Conservation (phyloP, 140 eudicot genomes). For the Erigeron philadelphicus region DNA sequence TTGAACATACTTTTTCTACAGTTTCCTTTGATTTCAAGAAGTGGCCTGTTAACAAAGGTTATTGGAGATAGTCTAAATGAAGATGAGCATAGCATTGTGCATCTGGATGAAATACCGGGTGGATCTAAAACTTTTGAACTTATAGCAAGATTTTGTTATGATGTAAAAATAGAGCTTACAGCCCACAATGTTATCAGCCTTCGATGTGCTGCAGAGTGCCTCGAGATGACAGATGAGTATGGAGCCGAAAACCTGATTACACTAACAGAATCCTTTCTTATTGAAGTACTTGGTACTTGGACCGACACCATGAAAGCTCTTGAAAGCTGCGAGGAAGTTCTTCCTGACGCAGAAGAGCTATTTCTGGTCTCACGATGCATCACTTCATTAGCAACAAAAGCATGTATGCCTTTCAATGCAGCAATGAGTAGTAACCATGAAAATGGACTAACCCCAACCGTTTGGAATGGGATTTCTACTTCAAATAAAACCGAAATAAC, state of each 20-base stretch:
- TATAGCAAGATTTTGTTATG: slow-evolving; percentile 69
- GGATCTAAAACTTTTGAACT: slow-evolving; percentile 80
- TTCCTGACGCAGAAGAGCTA: slow-evolving; percentile 59
- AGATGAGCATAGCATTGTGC: slow-evolving; percentile 44
- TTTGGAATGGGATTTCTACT: slow-evolving; percentile 63
- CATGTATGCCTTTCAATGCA: slow-evolving; percentile 52
- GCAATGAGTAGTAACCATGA: slow-evolving; percentile 23
- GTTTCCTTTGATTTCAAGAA: slow-evolving; percentile 82
- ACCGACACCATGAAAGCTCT: slow-evolving; percentile 68
- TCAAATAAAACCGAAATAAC: slow-evolving; percentile 25
- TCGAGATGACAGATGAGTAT: slow-evolving; percentile 73
- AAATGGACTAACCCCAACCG: slow-evolving; percentile 17
- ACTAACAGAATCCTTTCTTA: slow-evolving; percentile 55
- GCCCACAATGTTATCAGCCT: slow-evolving; percentile 60
- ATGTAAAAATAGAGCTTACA: slow-evolving; percentile 61
- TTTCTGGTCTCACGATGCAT: slow-evolving; percentile 65
- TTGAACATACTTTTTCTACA: slow-evolving; percentile 27
- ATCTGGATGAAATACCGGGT: slow-evolving; percentile 66
- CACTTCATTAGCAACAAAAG: slow-evolving; percentile 62
- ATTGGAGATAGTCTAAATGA: slow-evolving; percentile 39
- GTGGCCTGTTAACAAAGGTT: slow-evolving; percentile 56
- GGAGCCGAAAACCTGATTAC: slow-evolving; percentile 71
- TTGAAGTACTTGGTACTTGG: slow-evolving; percentile 61
- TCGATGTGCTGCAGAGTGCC: slow-evolving; percentile 74
- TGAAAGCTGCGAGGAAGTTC: slow-evolving; percentile 68